Evolutionary conservation across 2,329 filamentous ascomycete species (phyloP).

Genomic region (Scytalidium lignicola): DNA sequence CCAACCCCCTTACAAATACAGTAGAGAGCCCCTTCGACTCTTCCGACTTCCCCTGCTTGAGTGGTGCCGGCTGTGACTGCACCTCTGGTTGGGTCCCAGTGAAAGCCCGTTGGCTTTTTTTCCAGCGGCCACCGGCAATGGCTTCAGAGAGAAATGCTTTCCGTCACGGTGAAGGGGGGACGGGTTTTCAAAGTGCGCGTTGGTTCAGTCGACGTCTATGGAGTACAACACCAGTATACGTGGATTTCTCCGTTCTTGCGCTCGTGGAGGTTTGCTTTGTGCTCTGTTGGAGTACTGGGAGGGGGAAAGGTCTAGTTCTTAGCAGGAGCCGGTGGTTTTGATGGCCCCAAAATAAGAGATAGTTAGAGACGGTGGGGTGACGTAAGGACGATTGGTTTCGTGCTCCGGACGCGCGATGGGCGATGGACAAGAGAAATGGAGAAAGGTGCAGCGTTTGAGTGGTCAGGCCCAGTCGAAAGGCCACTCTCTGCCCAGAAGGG

Average conservation of each 20-base stretch:
- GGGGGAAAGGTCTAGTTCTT: no score
- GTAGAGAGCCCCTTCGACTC: no score
- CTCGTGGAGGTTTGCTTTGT: neutral
- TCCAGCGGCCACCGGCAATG: neutral
- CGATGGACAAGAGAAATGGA: neutral
- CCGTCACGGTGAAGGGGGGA: neutral
- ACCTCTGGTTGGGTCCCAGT: no score
- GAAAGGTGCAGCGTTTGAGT: no score
- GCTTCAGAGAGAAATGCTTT: neutral
- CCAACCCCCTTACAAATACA: conserved; percentile 4
- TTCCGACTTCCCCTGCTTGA: no score
- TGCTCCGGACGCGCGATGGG: neutral
- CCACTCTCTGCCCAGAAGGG: neutral
- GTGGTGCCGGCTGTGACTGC: no score
- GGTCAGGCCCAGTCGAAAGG: neutral
- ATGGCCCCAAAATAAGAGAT: neutral
- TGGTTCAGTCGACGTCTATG: neutral
- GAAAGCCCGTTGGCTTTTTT: neutral
- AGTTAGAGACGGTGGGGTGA: neutral
- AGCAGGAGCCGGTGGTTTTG: no score
- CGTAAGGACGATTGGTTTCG: neutral
- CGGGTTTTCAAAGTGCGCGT: neutral
- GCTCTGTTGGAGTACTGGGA: conserved; percentile 1
- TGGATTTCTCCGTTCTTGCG: neutral
- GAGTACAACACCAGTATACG: no score